A percentile compares a stretch with the other conserved stretches of the same genome.
These are phyloP conservation scores for Fusarium siculi DNA, from an alignment of 2,329 filamentous ascomycete species.

Conservation along the genomic window DNA sequence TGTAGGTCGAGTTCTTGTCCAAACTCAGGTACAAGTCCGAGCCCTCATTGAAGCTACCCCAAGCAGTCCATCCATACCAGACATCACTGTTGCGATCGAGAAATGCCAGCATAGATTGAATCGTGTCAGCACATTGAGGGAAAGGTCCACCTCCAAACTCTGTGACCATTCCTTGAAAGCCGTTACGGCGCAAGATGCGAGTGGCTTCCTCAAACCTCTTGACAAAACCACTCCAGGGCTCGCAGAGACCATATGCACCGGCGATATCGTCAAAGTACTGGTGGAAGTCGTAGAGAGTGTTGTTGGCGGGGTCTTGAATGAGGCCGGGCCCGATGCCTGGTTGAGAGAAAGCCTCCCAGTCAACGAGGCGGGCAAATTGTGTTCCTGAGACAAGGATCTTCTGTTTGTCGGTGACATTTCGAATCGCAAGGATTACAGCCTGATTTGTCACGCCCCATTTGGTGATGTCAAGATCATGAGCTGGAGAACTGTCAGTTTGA, in stretches of 20 bases:
- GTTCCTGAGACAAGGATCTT: background rate
- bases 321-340: background rate
- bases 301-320: background rate
- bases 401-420: background rate
- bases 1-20: background rate
- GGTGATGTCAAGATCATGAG: background rate
- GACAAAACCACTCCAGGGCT: background rate
- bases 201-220: background rate
- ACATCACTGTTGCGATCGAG: background rate
- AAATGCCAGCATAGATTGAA: background rate
- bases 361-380: background rate
- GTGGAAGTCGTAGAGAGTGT: slow-evolving; percentile 1
- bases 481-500: background rate
- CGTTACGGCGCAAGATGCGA: background rate
- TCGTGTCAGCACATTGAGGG: background rate
- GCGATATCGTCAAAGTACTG: background rate
- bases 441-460: background rate
- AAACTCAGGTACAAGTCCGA: slow-evolving; percentile 1
- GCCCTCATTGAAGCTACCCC: background rate
- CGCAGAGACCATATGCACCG: background rate
- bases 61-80: background rate
- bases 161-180: background rate
- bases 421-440: background rate
- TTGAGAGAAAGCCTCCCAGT: background rate
- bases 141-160: background rate